Conservation (phyloP, 805 yeast species). For the Grigorovia humatica region DNA sequence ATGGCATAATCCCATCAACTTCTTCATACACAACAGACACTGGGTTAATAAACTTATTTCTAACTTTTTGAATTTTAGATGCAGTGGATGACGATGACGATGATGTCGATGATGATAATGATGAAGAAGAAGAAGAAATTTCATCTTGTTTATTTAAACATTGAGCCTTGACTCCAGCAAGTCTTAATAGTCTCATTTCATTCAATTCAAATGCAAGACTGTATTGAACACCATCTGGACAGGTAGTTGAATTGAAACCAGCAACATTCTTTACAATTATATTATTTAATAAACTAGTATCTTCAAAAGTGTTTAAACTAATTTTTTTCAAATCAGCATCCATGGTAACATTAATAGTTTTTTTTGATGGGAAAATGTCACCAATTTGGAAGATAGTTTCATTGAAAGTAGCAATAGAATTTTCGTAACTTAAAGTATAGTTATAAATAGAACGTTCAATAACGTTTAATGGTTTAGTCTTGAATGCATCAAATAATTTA, state of each 20-base stretch:
- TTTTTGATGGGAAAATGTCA: constrained; percentile 25
- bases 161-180: constrained; percentile 36
- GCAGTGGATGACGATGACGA: constrained; percentile 2
- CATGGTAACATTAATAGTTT: constrained; percentile 28
- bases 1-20: constrained; percentile 1
- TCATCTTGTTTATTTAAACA: constrained; percentile 31
- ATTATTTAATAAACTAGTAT: constrained; percentile 12
- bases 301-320: constrained; percentile 27
- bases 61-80: constrained; percentile 3
- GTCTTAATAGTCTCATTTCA: constrained; percentile 39
- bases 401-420: constrained; percentile 16
- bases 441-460: constrained; percentile 45
- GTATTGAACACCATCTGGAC: constrained; percentile 31
- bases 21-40: background rate
- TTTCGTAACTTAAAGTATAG: constrained; percentile 33
- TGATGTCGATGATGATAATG: constrained; percentile 7
- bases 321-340: constrained; percentile 24
- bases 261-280: constrained; percentile 13
- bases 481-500: constrained; percentile 55
- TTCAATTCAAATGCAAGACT: constrained; percentile 38
- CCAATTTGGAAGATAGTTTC: constrained; percentile 40
- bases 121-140: constrained; percentile 3
- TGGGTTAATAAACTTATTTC: constrained; percentile 6
- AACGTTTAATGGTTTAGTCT: constrained; percentile 46
- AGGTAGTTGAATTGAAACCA: constrained; percentile 30